Base-by-base conservation (phyloP, 768 basidiomycete species). In the Suillus discolor region DNA sequence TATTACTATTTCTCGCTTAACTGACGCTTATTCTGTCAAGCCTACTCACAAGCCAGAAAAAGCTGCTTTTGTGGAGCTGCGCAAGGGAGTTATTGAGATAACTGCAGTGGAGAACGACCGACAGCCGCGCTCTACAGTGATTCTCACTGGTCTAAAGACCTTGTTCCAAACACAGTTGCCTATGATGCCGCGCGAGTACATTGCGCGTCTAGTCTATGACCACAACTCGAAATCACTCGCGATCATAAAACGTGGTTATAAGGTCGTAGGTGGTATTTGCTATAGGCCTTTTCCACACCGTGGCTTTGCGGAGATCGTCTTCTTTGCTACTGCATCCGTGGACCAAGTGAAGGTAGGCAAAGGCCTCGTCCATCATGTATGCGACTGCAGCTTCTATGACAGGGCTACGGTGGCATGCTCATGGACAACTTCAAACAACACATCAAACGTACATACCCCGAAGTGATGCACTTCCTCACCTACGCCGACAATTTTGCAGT, bases 401-500 rank as follows among this genome's bases (percentile, higher is more conserved):
- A 98, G 96, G 97, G 97, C 15, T 99, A 99, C 71, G 97, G 97
- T 55, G 93, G 93, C 39, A 94, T 98, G 85, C 84, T 99, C 47
- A 99, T 99, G 97, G 96, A 98, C 75, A 91, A 97, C 76, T 94
- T 95, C 83, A 99, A 99, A 79, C 90, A 91, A 54, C 93, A 98
- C 77, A 90, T 98, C 69, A 89, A 89, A 67, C 82, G 84, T 66
- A 86, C 89, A 12, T 94, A 95, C 73, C 92, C 94, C 0, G 85
- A 85, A 49, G 93, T 98, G 88, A 89, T 91, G 85, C 89, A 97
- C 77, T 99, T 98, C 79, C 83, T 99, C 41, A 98, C 97, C 4
- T 99, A 99, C 73, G 97, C 97, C 57, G 97, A 99, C 79, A 99
- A 99, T 77, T 99, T 94, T 74, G 97, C 97, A 20, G 96, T 99